phyloP scores from a whole-genome alignment of 192 early-diverging fungal genomes.

The Coemansia javaensis region DNA sequence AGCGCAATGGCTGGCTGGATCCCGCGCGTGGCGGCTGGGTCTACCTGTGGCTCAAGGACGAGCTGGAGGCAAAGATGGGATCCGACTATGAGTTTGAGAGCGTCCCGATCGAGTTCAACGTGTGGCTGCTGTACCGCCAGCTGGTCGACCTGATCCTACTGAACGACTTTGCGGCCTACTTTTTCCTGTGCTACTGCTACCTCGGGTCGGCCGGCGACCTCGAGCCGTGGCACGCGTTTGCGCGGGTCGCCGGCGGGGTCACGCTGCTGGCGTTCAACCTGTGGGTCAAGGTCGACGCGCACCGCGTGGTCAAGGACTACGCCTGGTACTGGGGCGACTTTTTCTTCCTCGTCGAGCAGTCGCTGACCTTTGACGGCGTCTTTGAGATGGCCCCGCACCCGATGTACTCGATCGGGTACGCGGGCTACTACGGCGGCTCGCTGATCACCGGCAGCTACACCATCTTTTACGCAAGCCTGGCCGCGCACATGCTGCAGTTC shows the following conservation, averaged over 20 bases:
- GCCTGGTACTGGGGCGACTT: slow-evolving; percentile 99
- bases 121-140: slow-evolving; percentile 92
- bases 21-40: slow-evolving; percentile 50
- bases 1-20: slow-evolving; percentile 65
- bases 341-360: slow-evolving; percentile 89
- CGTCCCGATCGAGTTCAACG: slow-evolving; percentile 93
- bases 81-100: slow-evolving; percentile 71
- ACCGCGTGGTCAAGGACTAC: slow-evolving; percentile 94
- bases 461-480: slow-evolving; percentile 84
- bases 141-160: slow-evolving; percentile 89
- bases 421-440: slow-evolving; percentile 91
- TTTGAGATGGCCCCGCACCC: slow-evolving; percentile 98
- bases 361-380: slow-evolving; percentile 88
- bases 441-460: slow-evolving; percentile 88
- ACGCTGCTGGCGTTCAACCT: slow-evolving; percentile 85
- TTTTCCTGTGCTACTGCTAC: slow-evolving; percentile 78
- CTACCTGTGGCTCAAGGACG: slow-evolving; percentile 58
- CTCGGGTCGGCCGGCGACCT: slow-evolving; percentile 60
- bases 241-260: slow-evolving; percentile 73
- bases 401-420: slow-evolving; percentile 98
- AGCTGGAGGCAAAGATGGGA: slow-evolving; percentile 77
- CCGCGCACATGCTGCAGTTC: slow-evolving; percentile 84
- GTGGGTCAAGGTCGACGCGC: slow-evolving; percentile 94
- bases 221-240: slow-evolving; percentile 54
- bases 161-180: slow-evolving; percentile 89